phyloP scores from a whole-genome alignment of 441 rosid genomes.

The Hura crepitans region DNA sequence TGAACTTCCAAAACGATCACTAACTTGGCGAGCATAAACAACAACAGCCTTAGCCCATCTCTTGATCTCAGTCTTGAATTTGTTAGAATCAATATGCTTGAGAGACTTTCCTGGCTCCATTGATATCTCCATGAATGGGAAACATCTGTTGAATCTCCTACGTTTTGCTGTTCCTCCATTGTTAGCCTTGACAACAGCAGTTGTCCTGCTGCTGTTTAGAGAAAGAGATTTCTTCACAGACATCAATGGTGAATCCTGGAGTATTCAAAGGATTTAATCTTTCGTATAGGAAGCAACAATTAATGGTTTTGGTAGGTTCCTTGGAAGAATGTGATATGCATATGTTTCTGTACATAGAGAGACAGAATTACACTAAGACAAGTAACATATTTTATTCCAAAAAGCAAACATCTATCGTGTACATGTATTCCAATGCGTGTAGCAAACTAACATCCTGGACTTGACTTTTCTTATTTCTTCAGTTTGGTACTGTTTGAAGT shows the following conservation, averaged over 20 bases:
- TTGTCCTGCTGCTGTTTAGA: constrained; percentile 6
- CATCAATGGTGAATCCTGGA: constrained; percentile 11
- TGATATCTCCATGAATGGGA: constrained; percentile 47
- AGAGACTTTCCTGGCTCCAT: constrained; percentile 43
- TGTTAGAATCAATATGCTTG: constrained; percentile 44
- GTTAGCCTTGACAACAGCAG: neutral
- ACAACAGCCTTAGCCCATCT: constrained; percentile 87
- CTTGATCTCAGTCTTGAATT: constrained; percentile 60
- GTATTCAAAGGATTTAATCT: neutral
- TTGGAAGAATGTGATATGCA: neutral
- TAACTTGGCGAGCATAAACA: constrained; percentile 72
- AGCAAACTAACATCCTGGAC: no score
- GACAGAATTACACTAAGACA: constrained; percentile 18
- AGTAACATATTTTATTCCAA: constrained; percentile 26
- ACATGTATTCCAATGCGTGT: no score
- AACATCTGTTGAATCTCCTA: constrained; percentile 29
- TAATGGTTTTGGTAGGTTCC: neutral
- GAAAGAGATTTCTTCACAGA: constrained; percentile 27
- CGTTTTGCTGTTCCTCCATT: constrained; percentile 17
- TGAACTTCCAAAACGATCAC: constrained; percentile 42
- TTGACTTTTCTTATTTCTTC: no score
- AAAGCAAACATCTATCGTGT: neutral
- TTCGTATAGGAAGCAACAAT: constrained; percentile 6
- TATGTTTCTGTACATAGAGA: constrained; percentile 3
- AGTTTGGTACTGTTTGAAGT: no score